Evolutionary conservation across 1,284 basidiomycete species (phyloP), one percentile per base, ranked within the genome.

Genomic region (Golubevia sp.): DNA sequence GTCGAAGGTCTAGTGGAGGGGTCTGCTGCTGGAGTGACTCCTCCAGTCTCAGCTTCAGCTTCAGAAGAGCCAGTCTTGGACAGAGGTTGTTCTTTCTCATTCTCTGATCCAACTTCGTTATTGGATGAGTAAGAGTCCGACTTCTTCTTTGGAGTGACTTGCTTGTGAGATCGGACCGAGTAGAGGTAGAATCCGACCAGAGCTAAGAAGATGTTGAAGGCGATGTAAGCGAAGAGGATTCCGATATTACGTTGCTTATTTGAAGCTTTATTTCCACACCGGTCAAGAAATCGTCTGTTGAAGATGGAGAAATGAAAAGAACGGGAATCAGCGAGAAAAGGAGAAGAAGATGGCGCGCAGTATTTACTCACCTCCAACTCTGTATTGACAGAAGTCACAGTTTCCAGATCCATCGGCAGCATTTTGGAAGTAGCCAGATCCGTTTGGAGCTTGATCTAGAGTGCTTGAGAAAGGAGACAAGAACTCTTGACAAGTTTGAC

Each of bases 181-280:
- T 56, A 61, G 27, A 61, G 15, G 24, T 49, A 79, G 58, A 79
- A 79, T 48, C 78, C 58, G 1, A 56, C 59, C 51, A 74, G 74
- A 53, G 67, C 58, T 23, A 80, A 70, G 4, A 60, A 49, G 6
- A 75, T 56, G 66, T 80, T 80, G 68, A 80, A 80, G 26, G 44
- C 68, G 27, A 76, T 77, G 61, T 75, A 80, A 21, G 77, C 73
- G 49, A 64, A 58, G 38, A 79, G 68, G 55, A 80, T 66, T 27
- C n/a, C 70, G 78, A 49, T 73, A 64, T 56, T 74, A 66, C 30
- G 71, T 74, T 15, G 62, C 49, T 50, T 71, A 62, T 67, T 65
- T 77, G 44, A 62, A 61, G 64, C 77, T 56, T 60, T 6, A 71
- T 69, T 61, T 75, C 53, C 20, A 63, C 11, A 2, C 60, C 52